Base-by-base conservation (phyloP, 164 flowering plant species). In the Nelumbo lutea region DNA sequence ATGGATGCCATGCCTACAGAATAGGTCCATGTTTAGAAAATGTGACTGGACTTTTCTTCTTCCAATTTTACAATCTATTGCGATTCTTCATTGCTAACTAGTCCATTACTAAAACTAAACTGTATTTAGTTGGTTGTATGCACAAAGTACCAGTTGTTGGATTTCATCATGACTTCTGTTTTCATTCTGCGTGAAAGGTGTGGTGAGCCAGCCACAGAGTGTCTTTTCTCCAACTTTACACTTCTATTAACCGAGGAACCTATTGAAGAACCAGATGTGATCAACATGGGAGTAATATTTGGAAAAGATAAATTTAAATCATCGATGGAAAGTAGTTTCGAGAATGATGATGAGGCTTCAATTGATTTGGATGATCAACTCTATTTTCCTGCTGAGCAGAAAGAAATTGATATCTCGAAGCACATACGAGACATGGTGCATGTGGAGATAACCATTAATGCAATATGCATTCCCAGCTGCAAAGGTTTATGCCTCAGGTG, bases 381-480 rank as follows among this genome's bases (percentile, higher is more conserved):
- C 13, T 78, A 90, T 74, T 96, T 96, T 69, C 99, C 96, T 57
- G 69, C 78, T 2, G 89, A 83, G 73, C 82, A 85, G 40, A 88
- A 81, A 70, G 86, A 84, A 66, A 83, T 91, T 6, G 98, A 93
- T 70, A 93, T 95, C 42, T 90, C 99, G 10, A 96, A 93, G 81
- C 78, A 81, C 65, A 81, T 96, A 38, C 76, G 99, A 66, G 99
- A 96, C 81, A 27, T 84, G 74, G 77, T 96, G 70, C 97, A 92
- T 72, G 50, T 96, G 27, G 98, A 93, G 77, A 90, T 90, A 69
- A 87, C 86, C 56, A 78, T 89, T 2, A 76, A 73, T 76, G 85
- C 86, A 3, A 6, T 88, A 4, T 96, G 99, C 64, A 84, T 83
- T 75, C 73, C 94, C 1, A 65, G 27, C 1, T 95, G 99, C 83